A percentile compares a stretch with the other conserved stretches of the same genome.
Conservation (phyloP, 148 eudicot genomes). For the Polygonum maritimum region DNA sequence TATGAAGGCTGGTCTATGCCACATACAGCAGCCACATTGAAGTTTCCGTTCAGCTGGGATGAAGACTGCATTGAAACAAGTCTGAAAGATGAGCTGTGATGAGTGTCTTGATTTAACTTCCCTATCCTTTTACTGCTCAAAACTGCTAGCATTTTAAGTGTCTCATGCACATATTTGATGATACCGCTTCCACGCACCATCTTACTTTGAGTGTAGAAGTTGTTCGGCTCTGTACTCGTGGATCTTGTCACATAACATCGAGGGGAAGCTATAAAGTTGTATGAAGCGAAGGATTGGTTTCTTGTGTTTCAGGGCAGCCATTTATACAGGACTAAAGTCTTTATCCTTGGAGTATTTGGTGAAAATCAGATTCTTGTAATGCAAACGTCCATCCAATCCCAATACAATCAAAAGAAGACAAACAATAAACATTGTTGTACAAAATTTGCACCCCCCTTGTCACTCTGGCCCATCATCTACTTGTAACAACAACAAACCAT, state of each 20-base stretch:
- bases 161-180: not conserved
- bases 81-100: constrained; percentile 64
- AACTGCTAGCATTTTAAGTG: not conserved
- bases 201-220: not conserved
- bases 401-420: not conserved
- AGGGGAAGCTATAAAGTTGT: not conserved
- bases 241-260: not conserved
- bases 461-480: not conserved
- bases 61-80: constrained; percentile 47
- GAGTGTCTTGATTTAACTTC: not conserved
- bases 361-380: not conserved
- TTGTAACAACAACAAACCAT: not conserved
- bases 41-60: constrained; percentile 83
- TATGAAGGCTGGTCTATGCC: constrained; percentile 86
- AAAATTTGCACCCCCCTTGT: not conserved
- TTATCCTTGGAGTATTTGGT: not conserved
- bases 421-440: not conserved
- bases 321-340: too few species aligned
- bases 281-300: not conserved
- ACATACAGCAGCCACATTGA: constrained; percentile 69
- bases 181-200: not conserved
- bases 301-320: not conserved
- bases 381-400: not conserved
- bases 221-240: not conserved
- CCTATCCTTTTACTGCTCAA: not conserved